Base-by-base conservation (phyloP, 106 monocot genomes). In the Apostasia ramifera region DNA sequence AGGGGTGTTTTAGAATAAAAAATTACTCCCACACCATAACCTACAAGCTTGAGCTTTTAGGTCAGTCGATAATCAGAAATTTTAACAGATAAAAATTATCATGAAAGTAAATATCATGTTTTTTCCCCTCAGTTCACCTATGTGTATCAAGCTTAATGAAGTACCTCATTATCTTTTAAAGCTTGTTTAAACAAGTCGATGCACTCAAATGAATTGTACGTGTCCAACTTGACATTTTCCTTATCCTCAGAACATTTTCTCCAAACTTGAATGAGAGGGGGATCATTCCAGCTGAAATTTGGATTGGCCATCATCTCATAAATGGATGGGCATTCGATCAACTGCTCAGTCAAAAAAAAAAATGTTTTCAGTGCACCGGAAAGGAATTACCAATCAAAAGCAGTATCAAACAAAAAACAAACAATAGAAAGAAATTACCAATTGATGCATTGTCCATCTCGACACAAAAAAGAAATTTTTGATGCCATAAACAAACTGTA, bases 371-470 rank as follows among this genome's bases (percentile, higher is more conserved):
- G 26, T 26, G 26, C 26, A 26, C 8, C 40, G 41, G 8, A 11
- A 59, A 59, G 59, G 8, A 59, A 59, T 59, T 59, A 85, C 92
- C 92, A 93, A 58, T 80, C 52, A 52, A 52, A 14, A 57, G 3
- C 0, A 8, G 7, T 5, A 8, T 15, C 57, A 57, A 57, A 57
- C 3, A 8, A 8, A 8, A 57, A 8, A 13, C 57, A 13, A 12
- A 57, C n/a, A 8, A 3, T 57, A 1, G 2, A 11, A 39, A 48
- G 37, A 15, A 55, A 67, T 56, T 84, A 85, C 92, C 92, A 93
- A 58, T 80, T 95, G 94, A 73, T 95, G 94, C 91, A 95, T 95
- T 40, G 72, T 86, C 94, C 94, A 95, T 82, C 88, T 83, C 11
- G 91, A 91, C 47, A 95, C 88, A 80, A 95, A 95, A 64, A 95